Percentiles rank a stretch among this genome's conserved stretches.
These are phyloP conservation scores for Cerioporus squamosus DNA, from an alignment of 1,284 basidiomycete genomes.

Conservation along the genomic window DNA sequence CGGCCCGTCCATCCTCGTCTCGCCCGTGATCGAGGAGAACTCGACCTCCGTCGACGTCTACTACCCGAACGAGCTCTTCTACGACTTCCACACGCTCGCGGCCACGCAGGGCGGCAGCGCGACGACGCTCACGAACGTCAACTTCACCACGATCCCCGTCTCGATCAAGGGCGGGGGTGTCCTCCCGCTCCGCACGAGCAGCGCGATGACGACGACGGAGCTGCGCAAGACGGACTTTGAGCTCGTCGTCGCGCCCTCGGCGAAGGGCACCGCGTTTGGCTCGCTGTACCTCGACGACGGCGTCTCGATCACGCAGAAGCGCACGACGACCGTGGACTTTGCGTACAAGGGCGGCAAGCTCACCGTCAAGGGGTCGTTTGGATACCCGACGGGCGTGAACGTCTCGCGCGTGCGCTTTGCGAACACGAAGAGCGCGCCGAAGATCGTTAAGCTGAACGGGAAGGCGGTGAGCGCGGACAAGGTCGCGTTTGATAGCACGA, in stretches of 20 bases:
- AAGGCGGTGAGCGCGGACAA: constrained; percentile 15
- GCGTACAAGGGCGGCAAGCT: constrained; percentile 47
- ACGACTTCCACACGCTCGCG: constrained; percentile 60
- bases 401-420: constrained; percentile 50
- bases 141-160: constrained; percentile 62
- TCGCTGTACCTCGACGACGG: constrained; percentile 68
- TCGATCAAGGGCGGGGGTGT: constrained; percentile 64
- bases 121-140: constrained; percentile 53
- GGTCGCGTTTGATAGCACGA: constrained; percentile 38
- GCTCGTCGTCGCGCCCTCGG: constrained; percentile 60
- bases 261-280: constrained; percentile 52
- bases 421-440: constrained; percentile 41
- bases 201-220: constrained; percentile 63
- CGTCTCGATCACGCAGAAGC: constrained; percentile 50
- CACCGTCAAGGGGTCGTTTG: constrained; percentile 54
- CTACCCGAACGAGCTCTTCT: constrained; percentile 67
- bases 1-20: constrained; percentile 73
- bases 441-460: constrained; percentile 41
- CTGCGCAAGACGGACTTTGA: constrained; percentile 63
- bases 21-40: constrained; percentile 72
- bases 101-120: constrained; percentile 48
- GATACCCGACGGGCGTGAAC: constrained; percentile 48
- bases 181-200: constrained; percentile 55
- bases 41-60: constrained; percentile 59
- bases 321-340: constrained; percentile 51